Conservation (phyloP, 2,329 filamentous ascomycete species). For the Verticillium longisporum region DNA sequence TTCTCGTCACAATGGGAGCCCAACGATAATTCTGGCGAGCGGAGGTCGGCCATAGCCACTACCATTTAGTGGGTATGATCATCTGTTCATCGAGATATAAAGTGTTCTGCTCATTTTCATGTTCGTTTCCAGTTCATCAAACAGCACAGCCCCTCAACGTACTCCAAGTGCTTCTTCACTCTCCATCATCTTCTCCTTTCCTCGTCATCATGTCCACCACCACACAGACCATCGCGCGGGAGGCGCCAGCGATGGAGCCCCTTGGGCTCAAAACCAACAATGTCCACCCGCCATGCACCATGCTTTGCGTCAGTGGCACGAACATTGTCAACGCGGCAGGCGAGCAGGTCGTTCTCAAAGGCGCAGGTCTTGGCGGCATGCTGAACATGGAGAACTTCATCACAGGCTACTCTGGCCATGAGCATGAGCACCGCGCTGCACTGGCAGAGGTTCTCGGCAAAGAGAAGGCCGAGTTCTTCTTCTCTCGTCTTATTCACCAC, state of each 20-base stretch:
- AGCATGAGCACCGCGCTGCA: slow-evolving; percentile 47
- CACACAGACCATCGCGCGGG: neutral
- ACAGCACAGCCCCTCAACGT: neutral
- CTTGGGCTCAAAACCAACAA: neutral
- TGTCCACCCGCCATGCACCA: slow-evolving; percentile 14
- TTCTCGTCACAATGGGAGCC: neutral
- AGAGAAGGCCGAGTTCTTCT: slow-evolving; percentile 54
- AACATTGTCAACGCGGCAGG: slow-evolving; percentile 36
- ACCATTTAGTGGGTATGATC: neutral
- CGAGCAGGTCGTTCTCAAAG: slow-evolving; percentile 35
- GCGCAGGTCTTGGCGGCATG: slow-evolving; percentile 22
- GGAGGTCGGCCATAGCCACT: neutral
- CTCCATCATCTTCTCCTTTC: neutral
- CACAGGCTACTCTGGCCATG: slow-evolving; percentile 53
- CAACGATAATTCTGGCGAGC: neutral
- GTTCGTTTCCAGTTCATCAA: neutral
- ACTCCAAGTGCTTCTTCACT: neutral
- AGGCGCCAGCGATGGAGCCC: neutral
- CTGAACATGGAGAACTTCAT: slow-evolving; percentile 56
- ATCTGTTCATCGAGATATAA: slow-evolving; percentile 1
- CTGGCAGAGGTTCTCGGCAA: slow-evolving; percentile 46
- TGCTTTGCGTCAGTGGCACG: slow-evolving; percentile 22
- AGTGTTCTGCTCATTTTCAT: neutral
- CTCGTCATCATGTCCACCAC: neutral
- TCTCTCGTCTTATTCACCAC: slow-evolving; percentile 47